A percentile compares a stretch with the other conserved stretches of the same genome.
phyloP scores from a whole-genome alignment of 352 stramenopile genomes.

The Aphanomyces stellatus region DNA sequence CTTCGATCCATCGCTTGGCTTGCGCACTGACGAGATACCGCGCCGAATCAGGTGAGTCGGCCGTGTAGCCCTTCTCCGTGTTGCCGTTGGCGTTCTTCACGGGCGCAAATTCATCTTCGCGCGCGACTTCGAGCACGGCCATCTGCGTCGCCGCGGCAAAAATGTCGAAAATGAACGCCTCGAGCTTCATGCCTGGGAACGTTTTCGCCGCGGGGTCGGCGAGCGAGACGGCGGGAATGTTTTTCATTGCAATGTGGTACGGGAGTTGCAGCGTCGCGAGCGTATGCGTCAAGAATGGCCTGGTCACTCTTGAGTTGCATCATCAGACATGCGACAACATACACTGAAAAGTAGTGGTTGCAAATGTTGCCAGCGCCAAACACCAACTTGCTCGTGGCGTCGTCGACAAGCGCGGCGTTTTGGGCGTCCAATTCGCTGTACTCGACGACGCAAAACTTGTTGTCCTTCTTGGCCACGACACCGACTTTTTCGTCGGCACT shows the following conservation, averaged over 20 bases:
- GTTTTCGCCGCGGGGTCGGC: constrained; percentile 60
- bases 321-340: constrained; percentile 28
- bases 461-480: constrained; percentile 77
- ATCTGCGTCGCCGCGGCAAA: constrained; percentile 92
- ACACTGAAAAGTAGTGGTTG: constrained; percentile 96
- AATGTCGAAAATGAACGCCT: constrained; percentile 99
- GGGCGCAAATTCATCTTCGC: constrained; percentile 89
- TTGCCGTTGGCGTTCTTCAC: constrained; percentile 79
- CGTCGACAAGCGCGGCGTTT: constrained; percentile 49
- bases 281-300: constrained; percentile 55
- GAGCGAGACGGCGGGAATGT: constrained; percentile 90
- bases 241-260: constrained; percentile 97
- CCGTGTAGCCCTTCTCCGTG: constrained; percentile 30
- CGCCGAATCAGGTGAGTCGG: constrained; percentile 83
- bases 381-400: constrained; percentile 69
- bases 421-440: constrained; percentile 93
- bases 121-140: constrained; percentile 89
- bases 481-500: constrained; percentile 90
- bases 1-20: constrained; percentile 47
- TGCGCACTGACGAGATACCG: constrained; percentile 57
- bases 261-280: constrained; percentile 65
- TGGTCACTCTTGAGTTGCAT: constrained; percentile 30
- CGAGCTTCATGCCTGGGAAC: constrained; percentile 93
- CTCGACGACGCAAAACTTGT: constrained; percentile 91
- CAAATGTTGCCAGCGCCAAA: constrained; percentile 98